A percentile compares a stretch with the other conserved stretches of the same genome.
phyloP scores from a whole-genome alignment of 1,284 basidiomycete species.

The Trametes sp. region DNA sequence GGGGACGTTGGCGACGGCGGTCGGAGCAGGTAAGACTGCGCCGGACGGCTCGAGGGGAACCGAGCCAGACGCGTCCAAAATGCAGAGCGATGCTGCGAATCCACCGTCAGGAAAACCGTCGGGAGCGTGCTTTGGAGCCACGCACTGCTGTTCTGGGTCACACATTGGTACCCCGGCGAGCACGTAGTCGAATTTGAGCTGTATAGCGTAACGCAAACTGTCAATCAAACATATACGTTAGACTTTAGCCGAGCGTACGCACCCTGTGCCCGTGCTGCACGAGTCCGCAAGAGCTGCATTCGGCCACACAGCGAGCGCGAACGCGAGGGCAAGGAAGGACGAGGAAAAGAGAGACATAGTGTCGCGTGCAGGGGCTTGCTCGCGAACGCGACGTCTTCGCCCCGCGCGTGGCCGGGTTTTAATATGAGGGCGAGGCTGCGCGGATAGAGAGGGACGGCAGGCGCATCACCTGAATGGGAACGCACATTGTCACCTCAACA shows the following conservation, averaged over 20 bases:
- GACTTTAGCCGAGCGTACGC: not conserved
- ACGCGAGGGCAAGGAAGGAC: not conserved
- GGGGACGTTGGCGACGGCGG: conserved; percentile 49
- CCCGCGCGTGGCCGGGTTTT: not conserved
- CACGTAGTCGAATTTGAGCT: conserved; percentile 29
- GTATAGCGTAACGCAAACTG: conserved; percentile 4
- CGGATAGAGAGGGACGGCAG: conserved; percentile 3
- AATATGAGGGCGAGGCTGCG: not conserved
- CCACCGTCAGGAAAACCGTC: not conserved
- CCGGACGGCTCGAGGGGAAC: not conserved
- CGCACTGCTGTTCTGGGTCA: conserved; percentile 27
- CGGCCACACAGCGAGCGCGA: conserved; percentile 15
- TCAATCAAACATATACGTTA: not conserved
- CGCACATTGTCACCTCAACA: not conserved
- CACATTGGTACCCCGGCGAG: conserved; percentile 27
- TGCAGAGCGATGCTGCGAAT: conserved; percentile 20
- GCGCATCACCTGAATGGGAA: not conserved
- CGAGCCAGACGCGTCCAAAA: conserved; percentile 34
- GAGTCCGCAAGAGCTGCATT: conserved; percentile 15
- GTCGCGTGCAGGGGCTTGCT: not conserved
- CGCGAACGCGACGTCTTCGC: too few relatives aligned
- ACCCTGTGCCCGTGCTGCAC: conserved; percentile 27
- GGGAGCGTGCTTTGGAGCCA: not conserved
- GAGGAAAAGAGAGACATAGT: conserved; percentile 2
- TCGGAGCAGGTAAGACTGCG: conserved; percentile 16